These are phyloP conservation scores for Penicillium sumatraense DNA, from an alignment of 2,329 filamentous ascomycete species.

Conservation along the genomic window DNA sequence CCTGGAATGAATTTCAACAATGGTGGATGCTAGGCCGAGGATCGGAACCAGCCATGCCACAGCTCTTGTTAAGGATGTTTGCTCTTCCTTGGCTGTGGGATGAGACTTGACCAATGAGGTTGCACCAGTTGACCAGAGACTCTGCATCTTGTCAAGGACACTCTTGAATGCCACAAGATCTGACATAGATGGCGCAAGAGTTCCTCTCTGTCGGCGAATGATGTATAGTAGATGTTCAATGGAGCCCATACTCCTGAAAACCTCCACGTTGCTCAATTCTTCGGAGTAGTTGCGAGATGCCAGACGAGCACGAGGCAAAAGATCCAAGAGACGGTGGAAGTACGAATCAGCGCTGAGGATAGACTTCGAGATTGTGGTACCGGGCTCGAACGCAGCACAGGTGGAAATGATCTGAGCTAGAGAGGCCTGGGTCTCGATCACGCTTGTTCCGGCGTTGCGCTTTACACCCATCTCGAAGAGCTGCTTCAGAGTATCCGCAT, in stretches of 20 bases:
- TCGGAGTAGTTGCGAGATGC: slow-evolving; percentile 75
- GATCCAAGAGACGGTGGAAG: slow-evolving; percentile 78
- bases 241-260: slow-evolving; percentile 77
- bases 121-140: slow-evolving; percentile 36
- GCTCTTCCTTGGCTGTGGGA: slow-evolving; percentile 21
- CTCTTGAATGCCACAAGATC: slow-evolving; percentile 36
- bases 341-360: slow-evolving; percentile 66
- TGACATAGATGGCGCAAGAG: slow-evolving; percentile 37
- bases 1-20: slow-evolving; percentile 70
- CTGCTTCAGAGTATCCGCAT: slow-evolving; percentile 83
- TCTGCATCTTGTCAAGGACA: slow-evolving; percentile 36
- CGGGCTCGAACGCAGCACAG: slow-evolving; percentile 46
- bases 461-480: slow-evolving; percentile 88
- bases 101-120: slow-evolving; percentile 28
- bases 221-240: slow-evolving; percentile 80
- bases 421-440: slow-evolving; percentile 74
- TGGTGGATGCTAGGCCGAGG: slow-evolving; percentile 63
- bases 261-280: slow-evolving; percentile 81
- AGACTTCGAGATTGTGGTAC: slow-evolving; percentile 20
- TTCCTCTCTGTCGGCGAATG: slow-evolving; percentile 44
- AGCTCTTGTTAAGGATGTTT: slow-evolving; percentile 30
- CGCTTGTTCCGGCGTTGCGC: slow-evolving; percentile 75
- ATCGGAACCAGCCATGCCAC: slow-evolving; percentile 70
- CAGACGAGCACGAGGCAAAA: slow-evolving; percentile 70
- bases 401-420: slow-evolving; percentile 71